Percentiles rank a stretch among this genome's conserved stretches.
These are phyloP conservation scores for Lactarius pseudohatsudake DNA, from an alignment of 768 basidiomycete genomes.

Conservation along the genomic window DNA sequence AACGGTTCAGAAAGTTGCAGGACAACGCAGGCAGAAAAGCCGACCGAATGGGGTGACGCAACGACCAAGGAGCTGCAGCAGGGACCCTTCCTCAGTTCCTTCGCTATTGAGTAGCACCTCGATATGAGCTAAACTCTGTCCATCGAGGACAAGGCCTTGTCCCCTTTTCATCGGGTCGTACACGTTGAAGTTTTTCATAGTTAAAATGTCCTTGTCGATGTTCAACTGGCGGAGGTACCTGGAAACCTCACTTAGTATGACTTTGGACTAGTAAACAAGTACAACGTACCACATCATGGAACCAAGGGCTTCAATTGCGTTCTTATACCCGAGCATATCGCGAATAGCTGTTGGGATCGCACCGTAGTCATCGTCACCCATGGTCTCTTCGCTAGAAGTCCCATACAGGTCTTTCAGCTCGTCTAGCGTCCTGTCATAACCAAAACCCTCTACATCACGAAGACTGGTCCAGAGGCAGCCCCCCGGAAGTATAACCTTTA, in stretches of 20 bases:
- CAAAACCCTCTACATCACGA: slow-evolving; percentile 77
- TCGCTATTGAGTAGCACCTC: slow-evolving; percentile 93
- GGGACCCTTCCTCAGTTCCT: slow-evolving; percentile 88
- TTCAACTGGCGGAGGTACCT: slow-evolving; percentile 89
- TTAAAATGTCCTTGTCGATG: slow-evolving; percentile 92
- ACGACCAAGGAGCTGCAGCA: slow-evolving; percentile 76
- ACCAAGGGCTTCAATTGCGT: slow-evolving; percentile 84
- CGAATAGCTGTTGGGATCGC: slow-evolving; percentile 71
- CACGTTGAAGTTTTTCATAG: slow-evolving; percentile 96
- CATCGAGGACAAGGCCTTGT: slow-evolving; percentile 84
- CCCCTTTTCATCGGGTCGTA: slow-evolving; percentile 95
- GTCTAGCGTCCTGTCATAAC: slow-evolving; percentile 65
- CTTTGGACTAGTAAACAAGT: background rate
- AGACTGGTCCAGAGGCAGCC: slow-evolving; percentile 89
- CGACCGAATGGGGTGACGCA: slow-evolving; percentile 91
- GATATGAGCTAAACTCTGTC: slow-evolving; percentile 92
- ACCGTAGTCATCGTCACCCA: slow-evolving; percentile 46
- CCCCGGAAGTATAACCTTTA: slow-evolving; percentile 78
- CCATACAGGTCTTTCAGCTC: slow-evolving; percentile 70
- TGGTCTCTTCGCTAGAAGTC: slow-evolving; percentile 42
- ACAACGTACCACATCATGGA: slow-evolving; percentile 79
- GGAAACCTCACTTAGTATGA: background rate
- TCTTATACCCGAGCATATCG: slow-evolving; percentile 60
- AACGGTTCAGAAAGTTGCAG: background rate
- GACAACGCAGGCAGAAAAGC: slow-evolving; percentile 30